Base-by-base conservation (phyloP, 352 stramenopile species). In the Phytophthora multivora region DNA sequence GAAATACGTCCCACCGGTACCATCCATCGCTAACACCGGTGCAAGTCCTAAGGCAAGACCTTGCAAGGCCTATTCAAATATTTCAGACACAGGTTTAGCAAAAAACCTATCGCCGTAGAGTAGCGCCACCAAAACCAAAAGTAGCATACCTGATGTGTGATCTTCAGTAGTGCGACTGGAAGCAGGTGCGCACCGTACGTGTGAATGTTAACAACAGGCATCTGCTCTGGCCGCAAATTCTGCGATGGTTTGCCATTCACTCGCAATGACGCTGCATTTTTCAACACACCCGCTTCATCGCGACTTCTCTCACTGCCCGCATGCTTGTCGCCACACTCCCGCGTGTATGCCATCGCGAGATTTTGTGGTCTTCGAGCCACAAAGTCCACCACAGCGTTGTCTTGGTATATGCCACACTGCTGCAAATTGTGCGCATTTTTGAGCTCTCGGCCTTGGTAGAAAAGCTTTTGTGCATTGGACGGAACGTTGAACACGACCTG, bases 1-100 rank as follows among this genome's bases (percentile, higher is more conserved):
- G 70, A 99, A 99, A 79, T 99, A 99, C 13, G 96, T 98, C 46
- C 97, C 97, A n/a, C 97, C 96, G 0, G 91, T 98, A 55, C 97
- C 97, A 71, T 99, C 97, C 66, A 98, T 90, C 2, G 93, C 88
- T 5, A 98, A 71, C 10, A 95, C 86, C 2, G 96, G 96, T 48
- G 96, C 96, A 35, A 98, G 74, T 0, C 94, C 94, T 19, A 98
- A 57, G 6, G 86, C 78, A n/a, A 99, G 78, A 2, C 86, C 94
- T 77, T 97, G 85, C 39, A 97, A 73, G 50, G 96, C 78, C 73
- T 97, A 56, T 15, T 35, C 18, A 26, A 53, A 41, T 15, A 45
- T 28, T 42, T 12, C 18, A 52, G 23, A 50, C 21, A 49, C 16
- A 11, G 5, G 48, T 54, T n/a, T 8, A 9, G 10, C 11, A 33